phyloP scores from a whole-genome alignment of 768 basidiomycete species.

The Tephrocybe rancida region DNA sequence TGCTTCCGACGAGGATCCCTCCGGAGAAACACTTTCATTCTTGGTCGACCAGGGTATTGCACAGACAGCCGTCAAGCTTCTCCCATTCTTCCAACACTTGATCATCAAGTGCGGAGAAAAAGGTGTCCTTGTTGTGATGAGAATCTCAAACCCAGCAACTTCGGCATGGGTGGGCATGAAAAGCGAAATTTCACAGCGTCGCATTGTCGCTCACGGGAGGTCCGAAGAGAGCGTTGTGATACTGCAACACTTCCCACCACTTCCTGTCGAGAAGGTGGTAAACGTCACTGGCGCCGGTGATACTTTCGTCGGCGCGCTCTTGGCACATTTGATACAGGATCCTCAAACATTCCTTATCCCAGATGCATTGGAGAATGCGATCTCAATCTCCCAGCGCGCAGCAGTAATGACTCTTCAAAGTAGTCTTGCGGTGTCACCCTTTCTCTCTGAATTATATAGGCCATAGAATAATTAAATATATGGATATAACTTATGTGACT shows the following conservation, averaged over 20 bases:
- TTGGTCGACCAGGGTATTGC: conserved; percentile 70
- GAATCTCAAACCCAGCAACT: conserved; percentile 32
- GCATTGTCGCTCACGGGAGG: conserved; percentile 52
- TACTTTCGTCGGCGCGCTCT: conserved; percentile 56
- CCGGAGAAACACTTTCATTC: conserved; percentile 56
- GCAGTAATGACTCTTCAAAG: conserved; percentile 62
- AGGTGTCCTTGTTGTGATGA: conserved; percentile 69
- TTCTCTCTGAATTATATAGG: conserved; percentile 40
- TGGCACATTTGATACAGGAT: conserved; percentile 61
- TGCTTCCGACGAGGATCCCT: conserved; percentile 40
- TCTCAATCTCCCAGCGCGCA: conserved; percentile 66
- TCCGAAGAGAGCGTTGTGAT: conserved; percentile 50
- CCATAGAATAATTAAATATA: no score
- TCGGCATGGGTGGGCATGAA: conserved; percentile 55
- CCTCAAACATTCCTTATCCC: conserved; percentile 50
- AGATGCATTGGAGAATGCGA: conserved; percentile 38
- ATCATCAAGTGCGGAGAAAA: conserved; percentile 82
- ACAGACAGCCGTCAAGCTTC: conserved; percentile 79
- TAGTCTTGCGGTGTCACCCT: conserved; percentile 65
- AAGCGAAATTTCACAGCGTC: conserved; percentile 48
- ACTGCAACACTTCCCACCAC: conserved; percentile 74
- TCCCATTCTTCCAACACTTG: conserved; percentile 84
- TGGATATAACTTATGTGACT: no score
- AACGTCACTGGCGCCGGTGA: conserved; percentile 78
- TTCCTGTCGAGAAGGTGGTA: conserved; percentile 42